Evolutionary conservation across 1,284 basidiomycete genomes (phyloP).

Genomic region (Kalmanozyma brasiliensis): DNA sequence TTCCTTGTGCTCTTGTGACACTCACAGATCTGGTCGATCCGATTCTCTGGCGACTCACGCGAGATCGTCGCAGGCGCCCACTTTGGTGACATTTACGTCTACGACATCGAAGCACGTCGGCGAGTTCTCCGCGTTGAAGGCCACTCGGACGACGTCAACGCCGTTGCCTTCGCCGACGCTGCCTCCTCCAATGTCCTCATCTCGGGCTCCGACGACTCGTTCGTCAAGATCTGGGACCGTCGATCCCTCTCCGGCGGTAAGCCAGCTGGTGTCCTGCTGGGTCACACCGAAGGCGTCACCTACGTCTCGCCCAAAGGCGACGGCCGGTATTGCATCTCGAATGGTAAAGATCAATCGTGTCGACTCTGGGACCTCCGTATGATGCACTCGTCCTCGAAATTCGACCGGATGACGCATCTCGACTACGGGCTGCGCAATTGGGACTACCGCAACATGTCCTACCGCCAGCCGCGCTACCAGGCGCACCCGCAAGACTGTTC

Average conservation of each 20-base stretch:
- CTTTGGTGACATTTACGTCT: constrained; percentile 80
- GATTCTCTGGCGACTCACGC: constrained; percentile 93
- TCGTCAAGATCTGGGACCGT: constrained; percentile 94
- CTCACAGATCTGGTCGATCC: constrained; percentile 83
- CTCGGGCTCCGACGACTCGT: constrained; percentile 91
- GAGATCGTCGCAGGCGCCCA: constrained; percentile 78
- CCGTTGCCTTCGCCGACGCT: constrained; percentile 91
- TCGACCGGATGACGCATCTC: constrained; percentile 72
- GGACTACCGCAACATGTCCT: constrained; percentile 78
- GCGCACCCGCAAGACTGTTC: constrained; percentile 84
- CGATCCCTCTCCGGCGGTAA: constrained; percentile 81
- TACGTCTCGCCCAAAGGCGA: constrained; percentile 74
- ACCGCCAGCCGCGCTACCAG: constrained; percentile 72
- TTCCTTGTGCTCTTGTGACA: background rate
- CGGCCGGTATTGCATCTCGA: constrained; percentile 94
- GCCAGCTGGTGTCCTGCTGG: constrained; percentile 90
- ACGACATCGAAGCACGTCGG: constrained; percentile 81
- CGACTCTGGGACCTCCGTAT: constrained; percentile 94
- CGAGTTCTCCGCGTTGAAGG: constrained; percentile 84
- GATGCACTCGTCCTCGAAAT: constrained; percentile 82
- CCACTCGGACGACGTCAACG: constrained; percentile 91
- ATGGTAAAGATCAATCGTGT: constrained; percentile 93
- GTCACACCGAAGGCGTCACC: constrained; percentile 80
- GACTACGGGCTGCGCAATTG: constrained; percentile 76
- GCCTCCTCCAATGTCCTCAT: constrained; percentile 91